Conservation (phyloP, 257 asterid species). For the Verbascum thapsus region DNA sequence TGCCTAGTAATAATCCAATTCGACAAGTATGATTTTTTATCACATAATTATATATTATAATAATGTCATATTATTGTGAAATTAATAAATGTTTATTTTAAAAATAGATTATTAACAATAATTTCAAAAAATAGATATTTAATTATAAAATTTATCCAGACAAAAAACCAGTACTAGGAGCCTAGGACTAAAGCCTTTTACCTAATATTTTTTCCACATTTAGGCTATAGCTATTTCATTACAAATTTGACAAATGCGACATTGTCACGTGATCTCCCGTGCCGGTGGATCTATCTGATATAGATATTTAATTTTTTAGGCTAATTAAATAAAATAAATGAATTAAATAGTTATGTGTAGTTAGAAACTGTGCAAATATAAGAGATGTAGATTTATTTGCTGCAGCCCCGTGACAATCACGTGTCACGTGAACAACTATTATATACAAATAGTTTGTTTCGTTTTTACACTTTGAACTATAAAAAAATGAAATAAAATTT, state of each 20-base stretch:
- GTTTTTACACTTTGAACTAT: background rate
- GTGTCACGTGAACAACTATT: constrained; percentile 24
- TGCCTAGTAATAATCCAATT: too few species aligned
- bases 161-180: too few species aligned
- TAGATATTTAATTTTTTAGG: constrained; percentile 1
- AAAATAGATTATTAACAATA: too few species aligned
- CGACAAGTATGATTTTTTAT: too few species aligned
- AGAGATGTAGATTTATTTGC: background rate
- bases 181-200: too few species aligned
- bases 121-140: too few species aligned
- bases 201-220: background rate
- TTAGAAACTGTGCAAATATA: background rate
- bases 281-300: background rate
- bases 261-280: constrained; percentile 30
- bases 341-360: background rate
- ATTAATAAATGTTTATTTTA: too few species aligned
- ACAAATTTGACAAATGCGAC: constrained; percentile 23
- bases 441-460: background rate
- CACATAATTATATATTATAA: too few species aligned
- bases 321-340: background rate
- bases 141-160: too few species aligned
- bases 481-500: too few species aligned
- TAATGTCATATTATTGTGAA: too few species aligned
- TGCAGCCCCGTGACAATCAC: constrained; percentile 9
- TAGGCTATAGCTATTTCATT: background rate